Conservation (phyloP, 495 filamentous ascomycete species). For the Parathielavia hyrcaniae region DNA sequence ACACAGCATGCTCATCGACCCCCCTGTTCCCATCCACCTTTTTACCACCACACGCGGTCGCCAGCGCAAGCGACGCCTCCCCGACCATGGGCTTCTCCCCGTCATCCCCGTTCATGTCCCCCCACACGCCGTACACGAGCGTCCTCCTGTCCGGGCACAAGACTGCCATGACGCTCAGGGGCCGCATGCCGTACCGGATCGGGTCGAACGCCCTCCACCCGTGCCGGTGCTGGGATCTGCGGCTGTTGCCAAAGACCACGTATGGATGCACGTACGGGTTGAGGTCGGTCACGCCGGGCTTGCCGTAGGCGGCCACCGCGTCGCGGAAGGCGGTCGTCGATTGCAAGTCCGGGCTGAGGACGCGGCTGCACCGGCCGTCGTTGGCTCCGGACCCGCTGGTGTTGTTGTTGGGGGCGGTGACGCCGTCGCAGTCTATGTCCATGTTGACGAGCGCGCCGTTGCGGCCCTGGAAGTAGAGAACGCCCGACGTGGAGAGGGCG, state of each 20-base stretch:
- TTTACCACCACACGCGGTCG: slow-evolving; percentile 48
- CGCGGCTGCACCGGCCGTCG: slow-evolving; percentile 43
- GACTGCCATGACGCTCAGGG: slow-evolving; percentile 58
- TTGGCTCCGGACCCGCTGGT: slow-evolving; percentile 29
- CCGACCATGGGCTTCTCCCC: slow-evolving; percentile 44
- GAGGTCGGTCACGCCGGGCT: slow-evolving; percentile 47
- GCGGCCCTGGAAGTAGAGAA: slow-evolving; percentile 37
- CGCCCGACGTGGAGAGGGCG: slow-evolving; percentile 23
- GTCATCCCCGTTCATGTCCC: slow-evolving; percentile 56
- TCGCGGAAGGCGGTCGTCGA: slow-evolving; percentile 51
- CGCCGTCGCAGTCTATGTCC: slow-evolving; percentile 66
- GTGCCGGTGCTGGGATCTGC: slow-evolving; percentile 14
- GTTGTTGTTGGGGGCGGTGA: slow-evolving; percentile 24
- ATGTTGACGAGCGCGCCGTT: slow-evolving; percentile 43
- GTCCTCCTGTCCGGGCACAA: slow-evolving; percentile 50
- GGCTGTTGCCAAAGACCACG: slow-evolving; percentile 59
- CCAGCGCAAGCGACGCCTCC: slow-evolving; percentile 54
- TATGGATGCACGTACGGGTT: slow-evolving; percentile 59
- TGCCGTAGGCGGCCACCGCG: slow-evolving; percentile 33
- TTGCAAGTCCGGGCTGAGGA: slow-evolving; percentile 46
- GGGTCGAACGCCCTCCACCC: slow-evolving; percentile 48
- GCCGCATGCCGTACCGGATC: slow-evolving; percentile 45
- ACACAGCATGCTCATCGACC: slow-evolving; percentile 43
- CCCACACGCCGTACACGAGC: slow-evolving; percentile 61
- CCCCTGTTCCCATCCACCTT: slow-evolving; percentile 46